phyloP scores from a whole-genome alignment of 352 stramenopile genomes.

The Phytophthora ramorum region DNA sequence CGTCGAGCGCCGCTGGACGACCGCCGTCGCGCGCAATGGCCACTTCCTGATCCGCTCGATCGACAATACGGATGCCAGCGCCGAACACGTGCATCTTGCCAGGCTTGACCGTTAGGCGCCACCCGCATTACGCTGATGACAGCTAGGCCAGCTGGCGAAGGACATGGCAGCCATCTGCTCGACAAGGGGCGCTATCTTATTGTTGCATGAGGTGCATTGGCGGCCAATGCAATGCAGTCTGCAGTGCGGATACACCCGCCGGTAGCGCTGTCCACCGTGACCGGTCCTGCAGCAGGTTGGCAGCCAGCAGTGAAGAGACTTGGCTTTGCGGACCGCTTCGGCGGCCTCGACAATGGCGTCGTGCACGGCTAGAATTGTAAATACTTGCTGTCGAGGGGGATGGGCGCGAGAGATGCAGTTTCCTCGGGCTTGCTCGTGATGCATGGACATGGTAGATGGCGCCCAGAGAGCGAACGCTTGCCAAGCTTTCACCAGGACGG shows the following conservation, averaged over 20 bases:
- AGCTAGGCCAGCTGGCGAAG: neutral
- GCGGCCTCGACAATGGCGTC: neutral
- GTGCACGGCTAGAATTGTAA: conserved; percentile 21
- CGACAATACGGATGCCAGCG: neutral
- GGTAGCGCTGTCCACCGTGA: no score
- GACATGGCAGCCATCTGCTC: conserved; percentile 2
- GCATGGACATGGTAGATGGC: conserved; percentile 32
- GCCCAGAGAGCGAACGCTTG: conserved; percentile 9
- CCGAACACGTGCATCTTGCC: neutral
- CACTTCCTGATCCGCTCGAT: neutral
- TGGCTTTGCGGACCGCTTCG: no score
- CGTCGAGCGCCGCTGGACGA: conserved; percentile 13
- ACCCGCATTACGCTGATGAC: neutral
- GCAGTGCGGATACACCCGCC: no score
- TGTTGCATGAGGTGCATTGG: no score
- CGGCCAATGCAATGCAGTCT: no score
- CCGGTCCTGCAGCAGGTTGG: no score
- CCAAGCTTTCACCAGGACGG: conserved; percentile 30
- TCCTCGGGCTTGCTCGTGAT: conserved; percentile 20
- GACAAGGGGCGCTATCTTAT: conserved; percentile 4
- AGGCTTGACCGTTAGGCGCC: neutral
- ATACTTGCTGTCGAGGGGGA: conserved; percentile 19
- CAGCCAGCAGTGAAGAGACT: no score
- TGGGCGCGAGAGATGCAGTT: conserved; percentile 44
- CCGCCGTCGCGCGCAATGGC: neutral